These are phyloP conservation scores for Striga asiatica DNA, from an alignment of 257 asterid species.

Conservation along the genomic window DNA sequence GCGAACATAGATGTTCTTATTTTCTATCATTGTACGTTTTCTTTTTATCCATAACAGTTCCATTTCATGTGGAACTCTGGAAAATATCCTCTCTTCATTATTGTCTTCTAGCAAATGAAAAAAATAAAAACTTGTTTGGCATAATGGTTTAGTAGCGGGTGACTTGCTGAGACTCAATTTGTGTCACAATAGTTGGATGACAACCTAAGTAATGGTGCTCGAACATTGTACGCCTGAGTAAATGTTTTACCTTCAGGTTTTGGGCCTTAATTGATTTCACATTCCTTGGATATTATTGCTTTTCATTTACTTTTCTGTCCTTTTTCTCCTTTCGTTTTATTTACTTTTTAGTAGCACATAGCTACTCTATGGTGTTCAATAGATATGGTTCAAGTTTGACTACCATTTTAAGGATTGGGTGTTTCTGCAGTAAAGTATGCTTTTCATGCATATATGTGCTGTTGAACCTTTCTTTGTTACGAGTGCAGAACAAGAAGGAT, in stretches of 20 bases:
- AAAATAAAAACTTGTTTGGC: not conserved
- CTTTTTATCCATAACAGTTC: not conserved
- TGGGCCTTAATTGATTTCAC: too few relatives aligned
- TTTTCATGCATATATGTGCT: not conserved
- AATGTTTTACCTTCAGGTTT: too few relatives aligned
- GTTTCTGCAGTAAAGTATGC: too few relatives aligned
- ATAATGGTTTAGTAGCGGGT: not conserved
- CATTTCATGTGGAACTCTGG: not conserved
- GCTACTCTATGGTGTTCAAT: too few relatives aligned
- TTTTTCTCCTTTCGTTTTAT: too few relatives aligned
- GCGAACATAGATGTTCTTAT: not conserved
- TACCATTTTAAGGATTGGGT: too few relatives aligned
- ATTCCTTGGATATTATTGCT: too few relatives aligned
- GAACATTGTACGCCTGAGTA: too few relatives aligned
- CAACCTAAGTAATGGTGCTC: too few relatives aligned
- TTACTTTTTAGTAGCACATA: too few relatives aligned
- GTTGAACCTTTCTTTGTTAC: not conserved
- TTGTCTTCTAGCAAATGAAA: not conserved
- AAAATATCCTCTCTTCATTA: not conserved
- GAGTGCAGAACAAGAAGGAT: slow-evolving; percentile 49
- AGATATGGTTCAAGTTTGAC: not conserved
- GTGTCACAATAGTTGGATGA: too few relatives aligned
- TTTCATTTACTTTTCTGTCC: too few relatives aligned
- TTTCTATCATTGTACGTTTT: not conserved
- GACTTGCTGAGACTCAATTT: not conserved